Conservation (phyloP, 257 asterid species). For the Fraxinus excelsior region DNA sequence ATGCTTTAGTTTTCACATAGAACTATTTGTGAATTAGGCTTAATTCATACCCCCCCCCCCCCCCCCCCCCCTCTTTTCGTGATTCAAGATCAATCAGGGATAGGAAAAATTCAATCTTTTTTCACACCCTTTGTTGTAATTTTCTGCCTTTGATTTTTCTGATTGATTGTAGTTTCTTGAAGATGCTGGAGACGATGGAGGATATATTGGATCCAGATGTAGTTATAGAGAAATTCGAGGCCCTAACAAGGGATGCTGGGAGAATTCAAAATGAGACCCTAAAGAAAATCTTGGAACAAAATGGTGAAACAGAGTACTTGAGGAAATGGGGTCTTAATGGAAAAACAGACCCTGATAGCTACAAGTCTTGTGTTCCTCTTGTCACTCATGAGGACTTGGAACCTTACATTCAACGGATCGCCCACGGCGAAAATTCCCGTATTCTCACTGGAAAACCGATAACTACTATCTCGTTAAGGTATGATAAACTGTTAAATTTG, state of each 20-base stretch:
- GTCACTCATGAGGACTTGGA: conserved; percentile 76
- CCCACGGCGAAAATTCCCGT: conserved; percentile 67
- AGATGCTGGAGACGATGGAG: conserved; percentile 66
- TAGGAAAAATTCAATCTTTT: neutral
- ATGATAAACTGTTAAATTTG: neutral
- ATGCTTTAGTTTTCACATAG: no score
- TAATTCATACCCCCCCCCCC: no score
- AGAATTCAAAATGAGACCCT: conserved; percentile 77
- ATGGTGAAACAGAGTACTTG: conserved; percentile 76
- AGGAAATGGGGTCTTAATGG: conserved; percentile 70
- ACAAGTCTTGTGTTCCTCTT: conserved; percentile 68
- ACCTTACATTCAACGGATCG: conserved; percentile 70
- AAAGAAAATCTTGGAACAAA: conserved; percentile 70
- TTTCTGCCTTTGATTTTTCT: neutral
- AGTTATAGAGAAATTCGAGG: conserved; percentile 73
- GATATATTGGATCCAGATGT: conserved; percentile 60
- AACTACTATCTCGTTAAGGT: conserved; percentile 90
- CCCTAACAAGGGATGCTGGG: conserved; percentile 62
- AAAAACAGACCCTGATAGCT: conserved; percentile 66
- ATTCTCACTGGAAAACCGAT: conserved; percentile 74
- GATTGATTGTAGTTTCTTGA: conserved; percentile 25
- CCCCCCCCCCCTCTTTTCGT: no score
- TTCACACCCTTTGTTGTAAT: neutral
- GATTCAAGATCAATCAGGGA: no score
- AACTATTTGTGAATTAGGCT: no score